phyloP scores from a whole-genome alignment of 371 early-diverging fungal genomes.

The Capniomyces stellatus region DNA sequence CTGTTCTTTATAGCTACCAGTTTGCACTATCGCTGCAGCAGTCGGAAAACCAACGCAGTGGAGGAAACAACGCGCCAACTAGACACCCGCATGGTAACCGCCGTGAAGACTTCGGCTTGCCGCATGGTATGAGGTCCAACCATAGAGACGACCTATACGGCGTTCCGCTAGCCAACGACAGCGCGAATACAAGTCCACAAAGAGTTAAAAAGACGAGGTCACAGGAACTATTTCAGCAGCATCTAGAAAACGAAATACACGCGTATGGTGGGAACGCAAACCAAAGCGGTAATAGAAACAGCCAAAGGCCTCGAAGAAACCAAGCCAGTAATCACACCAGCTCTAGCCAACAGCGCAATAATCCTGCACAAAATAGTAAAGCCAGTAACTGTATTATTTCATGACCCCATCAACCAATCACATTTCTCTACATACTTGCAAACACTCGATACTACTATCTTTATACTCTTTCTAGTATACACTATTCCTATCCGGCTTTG shows the following conservation, averaged over 20 bases:
- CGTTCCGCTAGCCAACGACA: background rate
- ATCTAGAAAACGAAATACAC: background rate
- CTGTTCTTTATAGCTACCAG: background rate
- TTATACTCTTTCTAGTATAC: too few species aligned
- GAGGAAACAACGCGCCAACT: background rate
- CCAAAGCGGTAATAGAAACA: background rate
- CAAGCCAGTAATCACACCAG: background rate
- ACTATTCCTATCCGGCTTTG: too few species aligned
- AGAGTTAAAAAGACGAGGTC: background rate
- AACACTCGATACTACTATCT: too few species aligned
- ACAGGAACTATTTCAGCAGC: background rate
- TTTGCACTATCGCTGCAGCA: background rate
- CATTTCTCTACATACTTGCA: too few species aligned
- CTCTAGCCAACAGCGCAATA: background rate
- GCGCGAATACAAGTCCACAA: background rate
- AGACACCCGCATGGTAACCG: background rate
- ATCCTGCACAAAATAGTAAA: background rate
- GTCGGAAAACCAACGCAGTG: background rate
- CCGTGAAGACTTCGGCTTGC: background rate
- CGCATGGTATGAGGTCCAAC: background rate
- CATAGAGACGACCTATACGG: background rate
- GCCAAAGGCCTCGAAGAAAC: background rate
- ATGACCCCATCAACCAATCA: too few species aligned
- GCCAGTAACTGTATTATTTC: background rate
- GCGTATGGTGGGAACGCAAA: background rate